These are phyloP conservation scores for Rhizopogon roseolus DNA, from an alignment of 768 basidiomycete species.

Conservation along the genomic window DNA sequence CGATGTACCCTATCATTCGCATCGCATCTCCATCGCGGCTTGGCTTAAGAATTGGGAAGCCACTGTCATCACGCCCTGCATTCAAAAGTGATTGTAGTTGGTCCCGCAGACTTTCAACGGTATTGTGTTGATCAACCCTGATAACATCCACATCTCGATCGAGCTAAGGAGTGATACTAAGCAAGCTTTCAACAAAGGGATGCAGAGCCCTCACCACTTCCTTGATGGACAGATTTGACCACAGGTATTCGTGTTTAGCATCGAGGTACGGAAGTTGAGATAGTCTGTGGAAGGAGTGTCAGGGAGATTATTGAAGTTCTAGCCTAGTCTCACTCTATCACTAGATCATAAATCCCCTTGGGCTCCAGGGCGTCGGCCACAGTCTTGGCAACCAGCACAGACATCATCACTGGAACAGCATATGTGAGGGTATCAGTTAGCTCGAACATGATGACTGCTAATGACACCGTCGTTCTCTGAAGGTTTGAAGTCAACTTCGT, in stretches of 20 bases:
- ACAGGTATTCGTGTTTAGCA: conserved; percentile 83
- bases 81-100: conserved; percentile 57
- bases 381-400: conserved; percentile 60
- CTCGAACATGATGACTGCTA: conserved; percentile 96
- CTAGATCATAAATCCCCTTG: conserved; percentile 95
- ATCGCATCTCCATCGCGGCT: conserved; percentile 38
- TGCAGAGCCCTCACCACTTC: conserved; percentile 60
- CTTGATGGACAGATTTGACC: conserved; percentile 69
- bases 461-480: conserved; percentile 83
- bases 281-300: conserved; percentile 35
- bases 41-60: conserved; percentile 78
- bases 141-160: conserved; percentile 67
- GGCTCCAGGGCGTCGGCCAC: conserved; percentile 39
- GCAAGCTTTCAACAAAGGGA: neutral
- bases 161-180: conserved; percentile 37
- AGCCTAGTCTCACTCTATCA: conserved; percentile 60
- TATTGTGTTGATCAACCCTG: conserved; percentile 66
- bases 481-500: conserved; percentile 5
- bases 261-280: conserved; percentile 91
- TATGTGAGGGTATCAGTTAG: conserved; percentile 92
- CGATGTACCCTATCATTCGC: conserved; percentile 86
- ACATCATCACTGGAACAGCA: conserved; percentile 84
- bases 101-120: conserved; percentile 69
- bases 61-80: conserved; percentile 67
- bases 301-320: neutral